A percentile compares a stretch with the other conserved stretches of the same genome.
phyloP scores from a whole-genome alignment of 2,329 filamentous ascomycete genomes.

The Seiridium unicorne region DNA sequence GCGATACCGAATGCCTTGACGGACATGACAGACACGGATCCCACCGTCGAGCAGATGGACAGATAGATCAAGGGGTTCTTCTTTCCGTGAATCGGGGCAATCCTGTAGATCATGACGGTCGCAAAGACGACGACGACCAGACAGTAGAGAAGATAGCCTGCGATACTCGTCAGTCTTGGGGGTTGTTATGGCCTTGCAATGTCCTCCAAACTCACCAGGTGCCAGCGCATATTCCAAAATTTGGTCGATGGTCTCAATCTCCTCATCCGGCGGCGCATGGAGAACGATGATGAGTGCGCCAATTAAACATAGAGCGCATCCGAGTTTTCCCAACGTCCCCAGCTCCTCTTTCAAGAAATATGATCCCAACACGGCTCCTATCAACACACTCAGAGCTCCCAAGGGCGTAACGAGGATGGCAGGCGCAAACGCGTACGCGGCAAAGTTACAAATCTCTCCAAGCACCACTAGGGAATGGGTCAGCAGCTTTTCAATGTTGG shows the following conservation, averaged over 20 bases:
- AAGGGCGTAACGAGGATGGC: constrained; percentile 97
- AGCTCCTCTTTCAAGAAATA: constrained; percentile 92
- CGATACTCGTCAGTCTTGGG: not conserved
- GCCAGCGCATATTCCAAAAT: constrained; percentile 88
- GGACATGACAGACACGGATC: constrained; percentile 97
- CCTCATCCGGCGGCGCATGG: constrained; percentile 91
- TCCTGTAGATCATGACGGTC: constrained; percentile 91
- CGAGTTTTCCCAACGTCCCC: constrained; percentile 87
- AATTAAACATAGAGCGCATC: constrained; percentile 93
- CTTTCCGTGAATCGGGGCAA: constrained; percentile 87
- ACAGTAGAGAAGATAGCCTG: constrained; percentile 90
- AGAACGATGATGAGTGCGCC: constrained; percentile 97
- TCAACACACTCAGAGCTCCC: constrained; percentile 89
- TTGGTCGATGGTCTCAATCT: constrained; percentile 87
- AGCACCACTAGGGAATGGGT: constrained; percentile 66
- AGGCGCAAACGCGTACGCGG: constrained; percentile 95
- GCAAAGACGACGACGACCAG: constrained; percentile 78
- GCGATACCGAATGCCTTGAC: constrained; percentile 99
- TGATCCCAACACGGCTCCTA: constrained; percentile 89
- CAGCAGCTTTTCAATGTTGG: not conserved
- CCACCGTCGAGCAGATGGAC: constrained; percentile 96
- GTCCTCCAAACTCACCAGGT: constrained; percentile 62
- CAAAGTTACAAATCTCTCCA: constrained; percentile 95
- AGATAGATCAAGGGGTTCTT: constrained; percentile 95
- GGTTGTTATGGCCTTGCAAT: too few relatives aligned